Conservation (phyloP, 2,329 filamentous ascomycete genomes). For the Arthrobotrys megalospora region DNA sequence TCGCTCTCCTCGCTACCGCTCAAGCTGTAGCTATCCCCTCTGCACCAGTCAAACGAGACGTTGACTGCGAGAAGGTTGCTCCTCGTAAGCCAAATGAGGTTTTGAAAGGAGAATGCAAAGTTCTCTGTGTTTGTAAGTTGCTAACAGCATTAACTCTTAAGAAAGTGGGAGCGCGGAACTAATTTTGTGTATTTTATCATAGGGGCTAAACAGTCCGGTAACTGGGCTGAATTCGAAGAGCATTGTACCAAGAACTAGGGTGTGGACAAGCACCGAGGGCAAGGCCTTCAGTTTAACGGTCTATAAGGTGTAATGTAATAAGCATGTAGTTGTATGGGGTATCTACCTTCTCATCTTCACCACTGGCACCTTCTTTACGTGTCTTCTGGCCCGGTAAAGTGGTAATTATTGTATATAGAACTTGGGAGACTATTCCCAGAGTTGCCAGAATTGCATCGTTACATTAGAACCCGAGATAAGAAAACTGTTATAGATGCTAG, state of each 20-base stretch:
- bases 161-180: background rate
- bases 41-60: background rate
- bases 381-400: too few species aligned
- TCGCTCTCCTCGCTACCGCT: conserved; percentile 12
- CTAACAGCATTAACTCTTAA: too few species aligned
- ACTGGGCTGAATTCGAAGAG: conserved; percentile 16
- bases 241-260: conserved; percentile 16
- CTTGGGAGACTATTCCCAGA: too few species aligned
- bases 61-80: conserved; percentile 11
- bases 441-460: too few species aligned
- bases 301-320: too few species aligned
- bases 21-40: conserved; percentile 13
- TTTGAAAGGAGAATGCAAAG: conserved; percentile 21
- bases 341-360: background rate
- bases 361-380: background rate
- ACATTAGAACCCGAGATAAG: too few species aligned
- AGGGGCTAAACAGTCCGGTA: conserved; percentile 5
- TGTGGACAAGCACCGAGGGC: too few species aligned
- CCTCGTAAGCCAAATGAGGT: background rate
- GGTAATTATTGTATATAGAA: background rate
- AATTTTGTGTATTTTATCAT: background rate
- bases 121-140: conserved; percentile 39
- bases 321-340: too few species aligned
- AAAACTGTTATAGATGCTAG: too few species aligned
- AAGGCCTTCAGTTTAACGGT: background rate